phyloP scores from a whole-genome alignment of 1,284 basidiomycete genomes.

The Ceratobasidium theobromae region DNA sequence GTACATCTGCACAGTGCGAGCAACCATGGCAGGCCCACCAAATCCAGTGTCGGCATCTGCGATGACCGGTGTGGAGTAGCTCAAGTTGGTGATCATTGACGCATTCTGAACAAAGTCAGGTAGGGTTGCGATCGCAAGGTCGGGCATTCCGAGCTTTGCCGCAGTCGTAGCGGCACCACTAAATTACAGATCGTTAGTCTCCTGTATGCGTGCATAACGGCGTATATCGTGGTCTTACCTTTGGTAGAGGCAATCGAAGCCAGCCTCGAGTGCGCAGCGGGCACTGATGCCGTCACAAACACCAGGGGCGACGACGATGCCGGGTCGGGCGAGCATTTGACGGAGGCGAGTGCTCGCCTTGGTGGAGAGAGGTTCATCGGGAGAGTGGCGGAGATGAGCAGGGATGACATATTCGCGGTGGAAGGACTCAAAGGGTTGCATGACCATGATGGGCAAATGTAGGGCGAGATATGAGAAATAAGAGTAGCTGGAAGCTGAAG shows the following conservation, averaged over 20 bases:
- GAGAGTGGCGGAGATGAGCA: constrained; percentile 18
- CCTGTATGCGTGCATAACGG: neutral
- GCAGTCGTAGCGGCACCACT: constrained; percentile 76
- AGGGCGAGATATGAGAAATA: neutral
- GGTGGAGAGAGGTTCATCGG: constrained; percentile 53
- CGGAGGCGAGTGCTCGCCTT: constrained; percentile 70
- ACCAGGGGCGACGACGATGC: constrained; percentile 76
- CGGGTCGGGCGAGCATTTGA: constrained; percentile 72
- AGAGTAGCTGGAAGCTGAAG: neutral
- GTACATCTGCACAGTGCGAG: constrained; percentile 73
- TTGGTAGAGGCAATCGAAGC: constrained; percentile 61
- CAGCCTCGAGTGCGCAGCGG: constrained; percentile 1
- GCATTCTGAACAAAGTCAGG: constrained; percentile 70
- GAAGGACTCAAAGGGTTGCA: constrained; percentile 12
- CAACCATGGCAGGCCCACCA: constrained; percentile 74
- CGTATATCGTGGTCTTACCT: constrained; percentile 43
- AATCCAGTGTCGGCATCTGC: constrained; percentile 84
- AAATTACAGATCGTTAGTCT: neutral
- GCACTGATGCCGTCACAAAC: constrained; percentile 51
- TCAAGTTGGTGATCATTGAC: constrained; percentile 65
- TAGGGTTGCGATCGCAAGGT: constrained; percentile 74
- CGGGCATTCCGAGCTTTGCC: constrained; percentile 72
- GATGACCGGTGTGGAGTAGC: constrained; percentile 51
- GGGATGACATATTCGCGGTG: constrained; percentile 10
- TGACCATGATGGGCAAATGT: constrained; percentile 5